These are phyloP conservation scores for Sicyos edulis DNA, from an alignment of 306 rosid species.

Conservation along the genomic window DNA sequence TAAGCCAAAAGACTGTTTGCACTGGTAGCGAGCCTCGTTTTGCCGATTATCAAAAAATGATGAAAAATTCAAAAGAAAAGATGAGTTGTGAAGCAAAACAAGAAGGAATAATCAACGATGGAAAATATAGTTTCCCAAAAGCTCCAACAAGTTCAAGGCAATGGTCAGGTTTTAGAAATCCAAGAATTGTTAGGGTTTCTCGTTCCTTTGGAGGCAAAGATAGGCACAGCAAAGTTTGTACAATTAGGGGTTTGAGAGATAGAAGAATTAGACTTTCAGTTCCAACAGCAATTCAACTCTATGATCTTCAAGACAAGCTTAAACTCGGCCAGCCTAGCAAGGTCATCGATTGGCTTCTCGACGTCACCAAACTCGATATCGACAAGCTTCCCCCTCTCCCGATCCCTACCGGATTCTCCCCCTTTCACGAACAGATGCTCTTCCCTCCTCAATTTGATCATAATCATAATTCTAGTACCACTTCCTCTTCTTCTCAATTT, in stretches of 20 bases:
- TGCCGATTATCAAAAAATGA: constrained; percentile 26
- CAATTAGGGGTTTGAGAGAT: constrained; percentile 74
- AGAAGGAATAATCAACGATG: constrained; percentile 24
- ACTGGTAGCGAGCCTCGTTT: too few relatives aligned
- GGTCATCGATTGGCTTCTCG: constrained; percentile 81
- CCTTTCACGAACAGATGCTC: constrained; percentile 44
- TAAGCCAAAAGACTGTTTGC: too few relatives aligned
- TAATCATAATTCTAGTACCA: not conserved
- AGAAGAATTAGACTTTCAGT: constrained; percentile 76
- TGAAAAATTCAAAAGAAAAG: constrained; percentile 45
- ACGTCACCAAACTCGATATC: constrained; percentile 58
- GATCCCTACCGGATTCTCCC: constrained; percentile 51
- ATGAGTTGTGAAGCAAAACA: constrained; percentile 34
- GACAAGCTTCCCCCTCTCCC: constrained; percentile 81
- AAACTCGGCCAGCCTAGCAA: constrained; percentile 77
- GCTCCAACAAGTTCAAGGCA: constrained; percentile 41
- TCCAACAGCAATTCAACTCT: constrained; percentile 49
- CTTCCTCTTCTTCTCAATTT: too few relatives aligned
- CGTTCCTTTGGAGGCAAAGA: constrained; percentile 85
- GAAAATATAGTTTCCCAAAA: constrained; percentile 12
- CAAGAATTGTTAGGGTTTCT: constrained; percentile 77
- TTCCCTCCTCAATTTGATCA: constrained; percentile 8
- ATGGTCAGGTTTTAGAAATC: constrained; percentile 68
- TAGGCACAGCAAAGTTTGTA: constrained; percentile 89
- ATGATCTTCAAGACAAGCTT: constrained; percentile 49